These are phyloP conservation scores for Talaromyces sp. DNA, from an alignment of 2,329 filamentous ascomycete genomes.

Conservation along the genomic window DNA sequence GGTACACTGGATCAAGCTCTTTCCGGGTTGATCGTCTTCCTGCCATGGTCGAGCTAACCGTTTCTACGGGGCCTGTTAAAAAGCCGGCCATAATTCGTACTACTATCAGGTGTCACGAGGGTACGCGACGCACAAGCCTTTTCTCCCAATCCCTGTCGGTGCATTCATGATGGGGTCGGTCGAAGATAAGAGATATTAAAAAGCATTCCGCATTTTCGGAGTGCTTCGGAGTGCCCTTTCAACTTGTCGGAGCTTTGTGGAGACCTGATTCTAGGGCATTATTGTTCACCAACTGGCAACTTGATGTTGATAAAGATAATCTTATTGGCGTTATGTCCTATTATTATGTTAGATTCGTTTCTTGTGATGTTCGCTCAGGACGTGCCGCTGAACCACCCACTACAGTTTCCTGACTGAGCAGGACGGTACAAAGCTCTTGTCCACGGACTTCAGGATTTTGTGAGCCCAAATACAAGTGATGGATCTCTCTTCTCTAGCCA, in stretches of 20 bases:
- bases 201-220: neutral
- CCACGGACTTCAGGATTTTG: neutral
- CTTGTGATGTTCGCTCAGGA: neutral
- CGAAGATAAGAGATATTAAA: neutral
- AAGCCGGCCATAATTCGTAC: neutral
- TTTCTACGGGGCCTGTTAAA: neutral
- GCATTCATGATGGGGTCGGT: neutral
- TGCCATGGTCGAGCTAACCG: neutral
- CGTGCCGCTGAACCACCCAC: neutral
- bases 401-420: neutral
- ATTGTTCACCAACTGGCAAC: neutral
- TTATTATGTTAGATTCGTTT: neutral
- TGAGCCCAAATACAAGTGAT: neutral
- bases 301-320: neutral
- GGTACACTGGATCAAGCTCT: too few species aligned
- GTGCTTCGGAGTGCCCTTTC: neutral
- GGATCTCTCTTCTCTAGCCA: neutral
- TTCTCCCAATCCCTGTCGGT: neutral
- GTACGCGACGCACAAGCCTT: neutral
- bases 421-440: neutral
- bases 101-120: neutral
- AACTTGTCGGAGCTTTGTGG: neutral
- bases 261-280: neutral
- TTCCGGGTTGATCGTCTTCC: neutral
- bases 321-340: neutral